Percentiles rank a stretch among this genome's conserved stretches.
Evolutionary conservation across 352 stramenopile genomes (phyloP).

Genomic region (Aphanomyces astaci): DNA sequence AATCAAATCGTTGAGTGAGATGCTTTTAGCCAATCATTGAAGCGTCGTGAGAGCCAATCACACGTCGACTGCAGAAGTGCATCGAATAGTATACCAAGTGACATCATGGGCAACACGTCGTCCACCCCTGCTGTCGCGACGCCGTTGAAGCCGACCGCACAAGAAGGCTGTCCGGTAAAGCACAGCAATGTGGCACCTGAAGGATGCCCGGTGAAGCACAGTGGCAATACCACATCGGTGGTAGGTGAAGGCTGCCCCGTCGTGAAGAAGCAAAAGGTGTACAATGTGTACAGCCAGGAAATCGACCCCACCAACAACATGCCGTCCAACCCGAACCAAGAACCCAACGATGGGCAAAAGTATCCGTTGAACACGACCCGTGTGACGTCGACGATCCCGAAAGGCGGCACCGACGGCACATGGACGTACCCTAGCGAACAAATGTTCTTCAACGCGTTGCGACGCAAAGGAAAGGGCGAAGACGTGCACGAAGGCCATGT

Average conservation of each 20-base stretch:
- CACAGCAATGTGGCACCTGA: constrained; percentile 15
- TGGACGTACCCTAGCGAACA: constrained; percentile 98
- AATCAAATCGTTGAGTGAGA: too few species aligned
- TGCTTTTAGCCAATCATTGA: background rate
- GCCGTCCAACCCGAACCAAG: constrained; percentile 93
- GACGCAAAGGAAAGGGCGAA: constrained; percentile 96
- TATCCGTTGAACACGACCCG: constrained; percentile 88
- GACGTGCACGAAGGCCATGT: constrained; percentile 93
- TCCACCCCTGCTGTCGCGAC: background rate
- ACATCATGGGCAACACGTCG: constrained; percentile 8
- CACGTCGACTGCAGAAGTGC: background rate
- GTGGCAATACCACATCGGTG: constrained; percentile 27
- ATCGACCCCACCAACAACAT: constrained; percentile 98
- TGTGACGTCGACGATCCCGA: constrained; percentile 94
- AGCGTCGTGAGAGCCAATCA: background rate
- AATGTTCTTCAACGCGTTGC: constrained; percentile 99
- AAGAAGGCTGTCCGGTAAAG: constrained; percentile 23
- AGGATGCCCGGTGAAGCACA: constrained; percentile 52
- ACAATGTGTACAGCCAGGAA: constrained; percentile 97
- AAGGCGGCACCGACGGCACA: constrained; percentile 89
- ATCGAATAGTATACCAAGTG: too few species aligned
- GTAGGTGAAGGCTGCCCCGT: constrained; percentile 53
- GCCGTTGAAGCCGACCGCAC: background rate
- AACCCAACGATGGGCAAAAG: constrained; percentile 86
- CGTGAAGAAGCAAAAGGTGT: constrained; percentile 57